Conservation (phyloP, 2,329 filamentous ascomycete species). For the Calonectria pseudoturangicola region DNA sequence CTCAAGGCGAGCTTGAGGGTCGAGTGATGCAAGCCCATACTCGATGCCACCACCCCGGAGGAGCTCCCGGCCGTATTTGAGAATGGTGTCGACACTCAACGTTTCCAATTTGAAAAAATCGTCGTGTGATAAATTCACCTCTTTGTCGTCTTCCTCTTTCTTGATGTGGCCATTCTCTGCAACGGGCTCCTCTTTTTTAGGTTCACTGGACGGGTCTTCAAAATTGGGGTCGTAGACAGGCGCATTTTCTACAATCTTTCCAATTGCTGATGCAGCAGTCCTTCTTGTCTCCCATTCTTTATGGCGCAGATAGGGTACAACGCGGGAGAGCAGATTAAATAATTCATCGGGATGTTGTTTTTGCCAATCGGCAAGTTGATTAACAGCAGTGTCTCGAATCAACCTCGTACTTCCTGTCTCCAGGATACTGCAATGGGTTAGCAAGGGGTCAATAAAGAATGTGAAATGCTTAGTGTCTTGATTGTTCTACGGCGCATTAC, state of each 20-base stretch:
- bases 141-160: constrained; percentile 76
- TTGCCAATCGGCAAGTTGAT: constrained; percentile 97
- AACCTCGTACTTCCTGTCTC: constrained; percentile 97
- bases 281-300: constrained; percentile 98
- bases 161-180: constrained; percentile 69
- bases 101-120: constrained; percentile 82
- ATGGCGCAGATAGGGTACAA: constrained; percentile 95
- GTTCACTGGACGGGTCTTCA: constrained; percentile 73
- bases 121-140: constrained; percentile 65
- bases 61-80: constrained; percentile 89
- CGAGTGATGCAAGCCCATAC: constrained; percentile 86
- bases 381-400: constrained; percentile 97
- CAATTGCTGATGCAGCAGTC: constrained; percentile 94
- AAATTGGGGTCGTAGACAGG: constrained; percentile 91
- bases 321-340: constrained; percentile 93
- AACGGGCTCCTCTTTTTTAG: constrained; percentile 62
- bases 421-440: constrained; percentile 79
- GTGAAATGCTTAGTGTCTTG: neutral
- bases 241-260: constrained; percentile 93
- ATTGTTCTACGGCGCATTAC: neutral
- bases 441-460: neutral
- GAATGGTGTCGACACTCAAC: constrained; percentile 85
- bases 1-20: constrained; percentile 85
- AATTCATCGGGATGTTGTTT: constrained; percentile 98
- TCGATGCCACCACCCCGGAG: constrained; percentile 91